These are phyloP conservation scores for Ilyonectria sp. DNA, from an alignment of 2,329 filamentous ascomycete genomes.

Conservation along the genomic window DNA sequence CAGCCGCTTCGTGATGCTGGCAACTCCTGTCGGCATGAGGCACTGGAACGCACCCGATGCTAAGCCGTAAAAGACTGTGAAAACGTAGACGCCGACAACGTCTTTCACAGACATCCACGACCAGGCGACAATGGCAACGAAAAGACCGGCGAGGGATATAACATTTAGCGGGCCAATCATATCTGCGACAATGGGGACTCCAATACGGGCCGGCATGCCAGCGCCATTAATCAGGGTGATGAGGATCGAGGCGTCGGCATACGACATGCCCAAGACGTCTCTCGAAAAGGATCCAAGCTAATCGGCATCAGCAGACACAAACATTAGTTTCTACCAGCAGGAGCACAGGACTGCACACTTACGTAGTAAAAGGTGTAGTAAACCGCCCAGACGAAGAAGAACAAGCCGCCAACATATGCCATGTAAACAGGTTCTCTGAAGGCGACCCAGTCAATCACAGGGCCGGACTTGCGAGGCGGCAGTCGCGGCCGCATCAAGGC, in stretches of 20 bases:
- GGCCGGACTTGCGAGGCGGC: slow-evolving; percentile 41
- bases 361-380: slow-evolving; percentile 63
- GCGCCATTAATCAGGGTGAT: slow-evolving; percentile 59
- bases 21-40: slow-evolving; percentile 56
- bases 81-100: slow-evolving; percentile 54
- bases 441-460: slow-evolving; percentile 51
- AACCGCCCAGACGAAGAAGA: slow-evolving; percentile 58
- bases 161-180: slow-evolving; percentile 56
- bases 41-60: slow-evolving; percentile 56
- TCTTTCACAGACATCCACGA: slow-evolving; percentile 56
- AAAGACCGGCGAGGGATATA: slow-evolving; percentile 48
- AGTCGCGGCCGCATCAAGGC: slow-evolving; percentile 51
- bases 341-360: slow-evolving; percentile 17
- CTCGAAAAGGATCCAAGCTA: slow-evolving; percentile 46
- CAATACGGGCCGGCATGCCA: slow-evolving; percentile 55
- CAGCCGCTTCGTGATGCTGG: slow-evolving; percentile 57
- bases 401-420: slow-evolving; percentile 53
- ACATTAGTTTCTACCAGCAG: not conserved
- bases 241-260: slow-evolving; percentile 53
- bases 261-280: slow-evolving; percentile 53
- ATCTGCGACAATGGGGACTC: slow-evolving; percentile 55
- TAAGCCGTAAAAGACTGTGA: slow-evolving; percentile 51
- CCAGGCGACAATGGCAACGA: slow-evolving; percentile 52
- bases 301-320: not conserved
- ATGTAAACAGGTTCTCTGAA: slow-evolving; percentile 55